Percentiles rank a stretch among this genome's conserved stretches.
These are phyloP conservation scores for Colletotrichum costaricense DNA, from an alignment of 2,329 filamentous ascomycete genomes.

Conservation along the genomic window DNA sequence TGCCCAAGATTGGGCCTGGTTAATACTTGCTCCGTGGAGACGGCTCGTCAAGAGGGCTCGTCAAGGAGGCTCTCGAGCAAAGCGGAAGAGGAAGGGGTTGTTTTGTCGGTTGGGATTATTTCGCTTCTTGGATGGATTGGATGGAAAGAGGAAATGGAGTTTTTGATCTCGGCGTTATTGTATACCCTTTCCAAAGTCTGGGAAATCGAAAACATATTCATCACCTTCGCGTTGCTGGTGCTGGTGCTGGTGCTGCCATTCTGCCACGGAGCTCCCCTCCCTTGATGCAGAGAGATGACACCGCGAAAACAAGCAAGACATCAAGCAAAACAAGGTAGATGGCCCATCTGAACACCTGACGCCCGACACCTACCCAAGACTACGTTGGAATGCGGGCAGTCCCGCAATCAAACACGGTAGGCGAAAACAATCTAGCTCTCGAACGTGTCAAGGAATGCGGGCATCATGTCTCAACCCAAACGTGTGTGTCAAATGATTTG, in stretches of 20 bases:
- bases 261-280: background rate
- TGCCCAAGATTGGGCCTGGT: conserved; percentile 77
- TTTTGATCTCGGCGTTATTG: background rate
- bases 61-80: too few relatives aligned
- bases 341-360: background rate
- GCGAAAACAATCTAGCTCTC: too few relatives aligned
- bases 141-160: background rate
- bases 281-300: background rate
- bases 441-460: background rate
- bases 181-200: too few relatives aligned
- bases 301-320: background rate
- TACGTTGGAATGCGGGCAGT: conserved; percentile 1
- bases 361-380: background rate
- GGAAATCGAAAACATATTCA: too few relatives aligned
- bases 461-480: background rate
- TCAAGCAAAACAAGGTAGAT: background rate
- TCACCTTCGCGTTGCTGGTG: background rate
- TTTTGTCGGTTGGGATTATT: too few relatives aligned
- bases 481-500: background rate
- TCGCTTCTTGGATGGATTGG: too few relatives aligned
- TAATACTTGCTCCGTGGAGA: conserved; percentile 40
- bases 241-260: background rate
- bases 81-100: background rate
- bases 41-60: too few relatives aligned
- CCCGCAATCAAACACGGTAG: background rate